These are phyloP conservation scores for Fraxinus greggii DNA, from an alignment of 305 asterid species.

Conservation along the genomic window DNA sequence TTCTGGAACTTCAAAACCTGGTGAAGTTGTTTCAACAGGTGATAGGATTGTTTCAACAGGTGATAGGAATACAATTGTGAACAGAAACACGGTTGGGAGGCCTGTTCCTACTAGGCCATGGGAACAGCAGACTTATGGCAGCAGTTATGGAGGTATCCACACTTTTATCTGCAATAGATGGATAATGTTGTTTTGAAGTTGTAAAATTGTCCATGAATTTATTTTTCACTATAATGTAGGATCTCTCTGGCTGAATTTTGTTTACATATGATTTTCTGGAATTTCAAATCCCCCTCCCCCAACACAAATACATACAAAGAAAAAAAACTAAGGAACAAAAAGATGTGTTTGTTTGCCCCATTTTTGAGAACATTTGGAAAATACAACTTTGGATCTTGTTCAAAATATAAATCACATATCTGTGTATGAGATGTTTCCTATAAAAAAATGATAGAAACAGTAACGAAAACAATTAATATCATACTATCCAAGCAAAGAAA, in stretches of 20 bases:
- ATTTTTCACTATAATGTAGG: background rate
- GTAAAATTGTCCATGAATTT: background rate
- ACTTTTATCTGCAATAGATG: constrained; percentile 6
- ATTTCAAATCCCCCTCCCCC: background rate
- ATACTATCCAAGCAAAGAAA: background rate
- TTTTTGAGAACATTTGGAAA: background rate
- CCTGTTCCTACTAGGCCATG: constrained; percentile 92
- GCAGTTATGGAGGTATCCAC: constrained; percentile 70
- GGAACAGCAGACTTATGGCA: constrained; percentile 83
- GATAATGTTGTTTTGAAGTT: background rate
- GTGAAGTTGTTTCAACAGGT: constrained; percentile 72
- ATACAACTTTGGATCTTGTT: background rate
- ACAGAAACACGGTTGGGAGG: constrained; percentile 60
- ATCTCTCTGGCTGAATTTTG: background rate
- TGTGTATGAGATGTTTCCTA: background rate
- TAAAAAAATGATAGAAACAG: background rate
- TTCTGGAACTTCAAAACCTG: constrained; percentile 92
- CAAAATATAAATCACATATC: background rate
- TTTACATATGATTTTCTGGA: background rate
- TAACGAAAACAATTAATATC: background rate
- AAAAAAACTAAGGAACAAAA: background rate
- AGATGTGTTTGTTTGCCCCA: background rate
- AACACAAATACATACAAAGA: background rate
- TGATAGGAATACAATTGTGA: constrained; percentile 44
- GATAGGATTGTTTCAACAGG: constrained; percentile 63